Percentiles rank a stretch among this genome's conserved stretches.
Evolutionary conservation across 2,329 filamentous ascomycete genomes (phyloP).

Genomic region (Sarocladium strictum): DNA sequence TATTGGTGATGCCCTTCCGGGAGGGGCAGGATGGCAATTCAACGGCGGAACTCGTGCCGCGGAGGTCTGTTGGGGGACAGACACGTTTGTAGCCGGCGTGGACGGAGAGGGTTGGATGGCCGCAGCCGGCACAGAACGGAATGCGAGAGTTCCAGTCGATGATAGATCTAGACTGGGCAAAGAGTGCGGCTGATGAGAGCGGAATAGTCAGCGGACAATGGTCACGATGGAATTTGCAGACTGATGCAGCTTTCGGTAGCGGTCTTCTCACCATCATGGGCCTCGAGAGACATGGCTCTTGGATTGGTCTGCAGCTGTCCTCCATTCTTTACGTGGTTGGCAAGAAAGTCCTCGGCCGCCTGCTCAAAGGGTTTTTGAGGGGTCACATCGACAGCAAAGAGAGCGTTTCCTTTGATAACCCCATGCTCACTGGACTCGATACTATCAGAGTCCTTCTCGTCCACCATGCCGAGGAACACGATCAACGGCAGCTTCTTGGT

Average conservation of each 20-base stretch:
- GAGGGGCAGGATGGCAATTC: conserved; percentile 68
- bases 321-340: conserved; percentile 45
- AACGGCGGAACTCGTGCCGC: conserved; percentile 30
- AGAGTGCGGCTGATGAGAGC: conserved; percentile 65
- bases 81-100: conserved; percentile 76
- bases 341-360: conserved; percentile 46
- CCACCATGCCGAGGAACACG: conserved; percentile 78
- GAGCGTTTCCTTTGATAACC: conserved; percentile 72
- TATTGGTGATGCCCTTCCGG: conserved; percentile 79
- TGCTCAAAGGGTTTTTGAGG: conserved; percentile 59
- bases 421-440: conserved; percentile 42
- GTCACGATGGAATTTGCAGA: too few relatives aligned
- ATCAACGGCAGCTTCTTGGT: conserved; percentile 60
- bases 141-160: conserved; percentile 94
- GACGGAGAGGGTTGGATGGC: conserved; percentile 70
- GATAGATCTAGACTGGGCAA: conserved; percentile 80
- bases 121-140: conserved; percentile 86
- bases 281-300: conserved; percentile 52
- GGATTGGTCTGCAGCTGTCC: conserved; percentile 62
- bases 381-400: conserved; percentile 86
- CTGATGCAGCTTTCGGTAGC: background rate
- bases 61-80: conserved; percentile 64
- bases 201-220: background rate
- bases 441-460: conserved; percentile 32
- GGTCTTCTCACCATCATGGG: conserved; percentile 49